A percentile compares a stretch with the other conserved stretches of the same genome.
phyloP scores from a whole-genome alignment of 2,329 filamentous ascomycete species.

The Coleophoma crateriformis region DNA sequence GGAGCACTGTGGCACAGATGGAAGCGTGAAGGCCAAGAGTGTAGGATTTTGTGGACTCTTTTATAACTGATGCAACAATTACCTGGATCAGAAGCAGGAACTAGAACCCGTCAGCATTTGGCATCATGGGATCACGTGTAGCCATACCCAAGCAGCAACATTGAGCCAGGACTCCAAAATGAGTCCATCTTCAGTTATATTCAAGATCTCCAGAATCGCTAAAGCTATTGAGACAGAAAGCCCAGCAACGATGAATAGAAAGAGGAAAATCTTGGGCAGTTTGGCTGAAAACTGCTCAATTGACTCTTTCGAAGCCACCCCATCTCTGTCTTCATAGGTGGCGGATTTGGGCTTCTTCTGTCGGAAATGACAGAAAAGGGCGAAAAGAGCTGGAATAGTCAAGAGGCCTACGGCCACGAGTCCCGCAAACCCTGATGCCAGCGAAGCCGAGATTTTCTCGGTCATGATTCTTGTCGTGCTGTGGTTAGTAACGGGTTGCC shows the following conservation, averaged over 20 bases:
- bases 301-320: slow-evolving; percentile 59
- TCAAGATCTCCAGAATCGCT: slow-evolving; percentile 45
- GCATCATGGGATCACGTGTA: slow-evolving; percentile 16
- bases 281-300: slow-evolving; percentile 56
- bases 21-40: slow-evolving; percentile 46
- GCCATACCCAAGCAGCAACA: slow-evolving; percentile 57
- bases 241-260: slow-evolving; percentile 48
- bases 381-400: slow-evolving; percentile 31
- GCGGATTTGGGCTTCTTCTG: slow-evolving; percentile 26
- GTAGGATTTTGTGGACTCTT: slow-evolving; percentile 46
- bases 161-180: slow-evolving; percentile 55
- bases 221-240: slow-evolving; percentile 49
- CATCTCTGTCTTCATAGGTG: slow-evolving; percentile 65
- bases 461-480: slow-evolving; percentile 41
- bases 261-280: slow-evolving; percentile 47
- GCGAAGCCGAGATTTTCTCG: slow-evolving; percentile 43
- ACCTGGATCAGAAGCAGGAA: slow-evolving; percentile 46
- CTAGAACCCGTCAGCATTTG: slow-evolving; percentile 29
- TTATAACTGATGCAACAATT: slow-evolving; percentile 40
- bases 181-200: slow-evolving; percentile 29
- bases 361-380: slow-evolving; percentile 29
- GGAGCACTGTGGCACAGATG: slow-evolving; percentile 39
- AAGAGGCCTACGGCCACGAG: slow-evolving; percentile 30
- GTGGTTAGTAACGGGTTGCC: too few relatives aligned
- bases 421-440: slow-evolving; percentile 18